Base-by-base conservation (phyloP, 805 yeast genomes). In the Metschnikowia koreensis region DNA sequence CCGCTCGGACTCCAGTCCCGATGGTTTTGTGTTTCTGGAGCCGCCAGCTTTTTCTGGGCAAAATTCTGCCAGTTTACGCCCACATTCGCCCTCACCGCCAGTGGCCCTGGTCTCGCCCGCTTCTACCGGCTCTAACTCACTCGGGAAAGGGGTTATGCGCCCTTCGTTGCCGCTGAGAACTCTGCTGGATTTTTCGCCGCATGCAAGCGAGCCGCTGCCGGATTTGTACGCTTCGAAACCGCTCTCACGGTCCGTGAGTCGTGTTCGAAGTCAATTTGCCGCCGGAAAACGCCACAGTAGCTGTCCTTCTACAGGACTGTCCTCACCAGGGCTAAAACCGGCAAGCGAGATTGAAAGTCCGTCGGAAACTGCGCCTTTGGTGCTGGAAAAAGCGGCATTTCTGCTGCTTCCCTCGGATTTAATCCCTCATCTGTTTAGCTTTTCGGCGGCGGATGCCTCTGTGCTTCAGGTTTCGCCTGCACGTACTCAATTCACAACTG, bases 391-490 rank as follows among this genome's bases (percentile, higher is more conserved):
- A 31, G 4, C 22, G 22, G 22, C 13, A 31, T 9, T 31, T 9
- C 34, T 31, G 34, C 34, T 10, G 13, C 34, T 31, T 9, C 34
- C 34, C 6, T 6, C 28, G 15, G n/a, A 41, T 31, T 16, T 37
- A 7, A 42, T 28, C 45, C 37, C 26, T 15, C 37, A 42, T 16
- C 44, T 38, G 52, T 66, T 65, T 47, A 60, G 66, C 48, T 66
- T 66, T 50, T 61, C 66, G 7, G 69, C 66, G 17, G 63, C 63
- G 7, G 62, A 66, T 38, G 66, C 63, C 44, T 59, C 67, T 7
- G 57, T 61, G 15, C 53, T 66, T 29, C 53, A 56, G 28, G 58
- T 63, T 4, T 56, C 66, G 11, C 60, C 63, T 26, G 47, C 52
- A 7, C 27, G 52, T 12, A 38, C 43, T 11, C 37, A 13, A 15